phyloP scores from a whole-genome alignment of 805 yeast species.

The Groenewaldozyma salmanticensis region DNA sequence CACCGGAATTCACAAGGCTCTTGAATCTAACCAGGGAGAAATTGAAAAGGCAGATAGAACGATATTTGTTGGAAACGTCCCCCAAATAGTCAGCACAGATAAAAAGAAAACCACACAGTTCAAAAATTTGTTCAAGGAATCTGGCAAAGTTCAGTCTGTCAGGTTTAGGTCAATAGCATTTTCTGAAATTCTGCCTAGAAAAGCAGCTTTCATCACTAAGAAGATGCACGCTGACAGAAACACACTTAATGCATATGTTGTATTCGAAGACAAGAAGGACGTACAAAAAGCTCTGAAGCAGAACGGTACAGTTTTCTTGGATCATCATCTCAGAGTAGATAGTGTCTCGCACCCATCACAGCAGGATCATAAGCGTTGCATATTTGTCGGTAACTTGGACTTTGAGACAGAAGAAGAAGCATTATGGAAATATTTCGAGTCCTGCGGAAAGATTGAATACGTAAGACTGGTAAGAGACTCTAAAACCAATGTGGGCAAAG shows the following conservation, averaged over 20 bases:
- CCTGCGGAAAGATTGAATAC: constrained; percentile 65
- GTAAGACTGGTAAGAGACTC: constrained; percentile 88
- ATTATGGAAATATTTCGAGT: constrained; percentile 70
- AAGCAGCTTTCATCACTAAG: constrained; percentile 78
- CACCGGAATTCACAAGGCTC: constrained; percentile 23
- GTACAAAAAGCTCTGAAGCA: constrained; percentile 31
- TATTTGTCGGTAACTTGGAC: constrained; percentile 89
- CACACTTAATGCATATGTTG: constrained; percentile 81
- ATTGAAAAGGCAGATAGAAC: constrained; percentile 76
- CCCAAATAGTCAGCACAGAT: constrained; percentile 51
- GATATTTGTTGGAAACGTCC: constrained; percentile 80
- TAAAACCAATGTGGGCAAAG: constrained; percentile 92
- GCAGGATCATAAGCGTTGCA: constrained; percentile 72
- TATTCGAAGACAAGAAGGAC: constrained; percentile 46
- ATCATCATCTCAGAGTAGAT: constrained; percentile 81
- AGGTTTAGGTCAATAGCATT: constrained; percentile 91
- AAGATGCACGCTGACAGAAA: constrained; percentile 69
- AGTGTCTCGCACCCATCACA: constrained; percentile 86
- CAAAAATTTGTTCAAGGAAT: constrained; percentile 44
- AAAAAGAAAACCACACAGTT: constrained; percentile 54
- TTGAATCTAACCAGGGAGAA: constrained; percentile 57
- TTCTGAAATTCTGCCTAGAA: constrained; percentile 79
- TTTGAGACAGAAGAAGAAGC: constrained; percentile 89
- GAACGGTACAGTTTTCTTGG: constrained; percentile 60
- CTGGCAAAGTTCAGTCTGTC: constrained; percentile 56